Evolutionary conservation across 805 yeast genomes (phyloP), one percentile per base, ranked within the genome.

Genomic region (Jamesozyma jinghongensis): DNA sequence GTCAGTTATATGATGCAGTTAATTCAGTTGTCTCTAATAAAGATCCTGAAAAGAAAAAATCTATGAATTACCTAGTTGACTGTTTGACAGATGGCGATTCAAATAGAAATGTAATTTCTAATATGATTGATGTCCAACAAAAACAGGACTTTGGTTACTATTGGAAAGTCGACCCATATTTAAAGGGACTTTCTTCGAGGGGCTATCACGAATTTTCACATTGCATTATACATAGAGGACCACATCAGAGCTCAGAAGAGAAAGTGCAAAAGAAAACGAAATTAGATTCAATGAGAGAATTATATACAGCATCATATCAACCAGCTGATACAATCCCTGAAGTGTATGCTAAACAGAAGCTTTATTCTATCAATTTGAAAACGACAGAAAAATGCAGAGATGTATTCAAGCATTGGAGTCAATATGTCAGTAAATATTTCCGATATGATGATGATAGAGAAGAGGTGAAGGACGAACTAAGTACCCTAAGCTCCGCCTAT

Each of bases 401-500:
- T 34, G 53, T 57, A 12, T 54, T 52, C 40, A 54, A 49, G 34
- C 44, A 53, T 13, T 60, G 61, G 67, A 53, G 51, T 26, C 50
- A 52, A 5, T 49, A 61, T 37, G 61, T 66, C 0, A 51, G 61
- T 2, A 62, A 44, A 34, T 46, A 47, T 25, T 51, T 66, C 13
- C 49, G 56, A 34, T 60, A 56, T 12, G 81, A 75, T 44, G 43
- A 48, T 7, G 81, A 75, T 29, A 62, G 76, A 44, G 76, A 71
- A 32, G 80, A 75, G 32, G 51, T 76, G 37, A 64, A 71, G 11
- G 79, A 78, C 33, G 67, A 68, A 18, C 47, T 79, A 8, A 70
- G 67, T 2, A 54, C 58, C 3, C 39, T 74, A 32, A 68, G 71
- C 1, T 57, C 62, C 3, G 72, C 68, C 40, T 79, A 76, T 47